These are phyloP conservation scores for Ophiocordyceps polyrhachis-furcata DNA, from an alignment of 2,329 filamentous ascomycete species.

Conservation along the genomic window DNA sequence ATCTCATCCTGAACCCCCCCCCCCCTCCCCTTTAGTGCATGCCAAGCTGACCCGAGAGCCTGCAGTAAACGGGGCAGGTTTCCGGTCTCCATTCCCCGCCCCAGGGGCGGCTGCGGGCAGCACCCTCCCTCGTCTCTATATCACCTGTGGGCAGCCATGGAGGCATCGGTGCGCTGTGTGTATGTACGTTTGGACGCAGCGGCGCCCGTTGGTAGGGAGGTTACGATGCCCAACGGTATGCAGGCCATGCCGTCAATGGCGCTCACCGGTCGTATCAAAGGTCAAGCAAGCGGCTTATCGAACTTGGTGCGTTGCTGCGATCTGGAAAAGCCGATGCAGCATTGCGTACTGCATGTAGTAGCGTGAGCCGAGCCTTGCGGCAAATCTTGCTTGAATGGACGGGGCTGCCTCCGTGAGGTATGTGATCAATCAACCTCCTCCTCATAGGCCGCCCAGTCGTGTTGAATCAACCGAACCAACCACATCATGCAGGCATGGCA, in stretches of 20 bases:
- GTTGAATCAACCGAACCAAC: background rate
- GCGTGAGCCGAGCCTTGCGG: background rate
- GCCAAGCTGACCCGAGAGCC: background rate
- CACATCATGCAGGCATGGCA: background rate
- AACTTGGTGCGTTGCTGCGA: background rate
- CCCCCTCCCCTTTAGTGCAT: background rate
- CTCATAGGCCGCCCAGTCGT: background rate
- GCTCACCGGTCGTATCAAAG: background rate
- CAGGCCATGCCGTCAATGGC: constrained; percentile 2
- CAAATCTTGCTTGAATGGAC: background rate
- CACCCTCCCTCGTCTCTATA: background rate
- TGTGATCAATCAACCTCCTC: background rate
- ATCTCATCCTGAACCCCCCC: background rate
- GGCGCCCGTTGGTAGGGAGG: constrained; percentile 24
- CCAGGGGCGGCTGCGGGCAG: background rate
- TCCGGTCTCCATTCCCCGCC: background rate
- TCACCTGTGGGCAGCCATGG: background rate
- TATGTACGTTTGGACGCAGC: constrained; percentile 10
- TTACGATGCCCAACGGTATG: constrained; percentile 29
- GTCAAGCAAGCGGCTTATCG: background rate
- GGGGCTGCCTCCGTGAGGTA: background rate
- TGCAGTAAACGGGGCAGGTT: background rate
- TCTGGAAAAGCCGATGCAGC: background rate
- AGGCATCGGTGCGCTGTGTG: constrained; percentile 26
- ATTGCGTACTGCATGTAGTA: background rate